Percentiles rank a stretch among this genome's conserved stretches.
Conservation (phyloP, 345 rosid species). For the Eucalyptus marginata region DNA sequence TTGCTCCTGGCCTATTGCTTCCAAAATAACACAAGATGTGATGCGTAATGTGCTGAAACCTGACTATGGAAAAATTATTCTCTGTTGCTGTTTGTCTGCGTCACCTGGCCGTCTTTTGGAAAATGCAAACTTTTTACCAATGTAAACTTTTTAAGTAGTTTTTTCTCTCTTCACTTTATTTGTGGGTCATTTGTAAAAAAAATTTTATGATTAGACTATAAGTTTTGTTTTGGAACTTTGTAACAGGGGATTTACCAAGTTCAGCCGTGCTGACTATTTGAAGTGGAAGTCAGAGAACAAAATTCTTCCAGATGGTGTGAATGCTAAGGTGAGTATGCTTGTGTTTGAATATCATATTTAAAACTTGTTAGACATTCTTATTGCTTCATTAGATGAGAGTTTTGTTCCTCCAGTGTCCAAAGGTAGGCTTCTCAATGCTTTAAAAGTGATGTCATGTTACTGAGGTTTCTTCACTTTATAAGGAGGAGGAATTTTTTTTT, state of each 20-base stretch:
- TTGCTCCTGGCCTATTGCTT: neutral
- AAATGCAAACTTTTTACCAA: neutral
- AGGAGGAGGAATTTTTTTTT: neutral
- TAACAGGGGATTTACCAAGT: slow-evolving; percentile 46
- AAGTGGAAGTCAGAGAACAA: slow-evolving; percentile 30
- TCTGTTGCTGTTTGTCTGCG: neutral
- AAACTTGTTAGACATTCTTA: neutral
- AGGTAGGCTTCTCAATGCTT: no score
- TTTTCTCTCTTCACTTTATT: neutral
- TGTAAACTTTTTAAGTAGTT: neutral
- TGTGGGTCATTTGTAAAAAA: neutral
- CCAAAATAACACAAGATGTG: neutral
- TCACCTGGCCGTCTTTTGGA: neutral
- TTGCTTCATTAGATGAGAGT: neutral
- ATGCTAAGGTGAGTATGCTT: slow-evolving; percentile 29
- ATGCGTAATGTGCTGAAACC: neutral
- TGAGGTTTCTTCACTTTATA: neutral
- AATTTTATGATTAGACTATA: neutral
- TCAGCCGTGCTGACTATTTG: slow-evolving; percentile 34
- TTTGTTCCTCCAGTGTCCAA: neutral
- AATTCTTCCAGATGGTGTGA: slow-evolving; percentile 40
- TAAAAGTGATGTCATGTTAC: neutral
- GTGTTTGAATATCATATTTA: neutral
- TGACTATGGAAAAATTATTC: neutral
- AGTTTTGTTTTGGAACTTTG: neutral